Evolutionary conservation across 148 eudicot species (phyloP).

Genomic region (Vaccinium corymbosum): DNA sequence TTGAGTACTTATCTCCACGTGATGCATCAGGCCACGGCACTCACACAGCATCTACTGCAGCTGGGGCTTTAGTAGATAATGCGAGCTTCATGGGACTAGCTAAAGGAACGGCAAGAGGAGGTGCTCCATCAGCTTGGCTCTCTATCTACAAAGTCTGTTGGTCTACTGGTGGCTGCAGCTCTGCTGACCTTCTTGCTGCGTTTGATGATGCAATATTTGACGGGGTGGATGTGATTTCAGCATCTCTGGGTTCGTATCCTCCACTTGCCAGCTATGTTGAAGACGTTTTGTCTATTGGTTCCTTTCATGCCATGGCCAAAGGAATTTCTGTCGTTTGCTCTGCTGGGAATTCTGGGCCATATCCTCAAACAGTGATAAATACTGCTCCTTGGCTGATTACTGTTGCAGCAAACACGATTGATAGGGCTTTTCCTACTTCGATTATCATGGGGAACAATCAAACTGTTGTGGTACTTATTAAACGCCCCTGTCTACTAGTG

Average conservation of each 20-base stretch:
- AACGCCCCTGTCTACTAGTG: background rate
- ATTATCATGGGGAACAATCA: constrained; percentile 41
- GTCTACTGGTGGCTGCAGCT: constrained; percentile 39
- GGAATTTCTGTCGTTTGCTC: constrained; percentile 46
- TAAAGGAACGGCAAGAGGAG: constrained; percentile 33
- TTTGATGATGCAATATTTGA: constrained; percentile 48
- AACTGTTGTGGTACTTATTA: constrained; percentile 30
- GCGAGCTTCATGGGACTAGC: constrained; percentile 30
- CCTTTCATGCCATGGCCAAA: constrained; percentile 39
- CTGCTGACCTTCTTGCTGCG: constrained; percentile 48
- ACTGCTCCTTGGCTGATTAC: constrained; percentile 56
- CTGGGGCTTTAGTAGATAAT: constrained; percentile 25
- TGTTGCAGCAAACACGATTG: constrained; percentile 55
- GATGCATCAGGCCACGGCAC: constrained; percentile 41
- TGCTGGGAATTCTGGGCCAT: constrained; percentile 52
- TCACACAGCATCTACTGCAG: constrained; percentile 36
- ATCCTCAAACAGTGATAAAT: constrained; percentile 32
- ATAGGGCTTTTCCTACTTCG: constrained; percentile 37
- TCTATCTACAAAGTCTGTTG: constrained; percentile 36
- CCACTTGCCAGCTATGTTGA: constrained; percentile 30
- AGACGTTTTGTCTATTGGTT: constrained; percentile 40
- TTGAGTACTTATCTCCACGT: constrained; percentile 29
- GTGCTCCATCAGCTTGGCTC: constrained; percentile 34
- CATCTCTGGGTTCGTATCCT: constrained; percentile 38
- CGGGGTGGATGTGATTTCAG: constrained; percentile 51